phyloP scores from a whole-genome alignment of 1,139 yeast species.

The Debaryomycetaceae sp. region DNA sequence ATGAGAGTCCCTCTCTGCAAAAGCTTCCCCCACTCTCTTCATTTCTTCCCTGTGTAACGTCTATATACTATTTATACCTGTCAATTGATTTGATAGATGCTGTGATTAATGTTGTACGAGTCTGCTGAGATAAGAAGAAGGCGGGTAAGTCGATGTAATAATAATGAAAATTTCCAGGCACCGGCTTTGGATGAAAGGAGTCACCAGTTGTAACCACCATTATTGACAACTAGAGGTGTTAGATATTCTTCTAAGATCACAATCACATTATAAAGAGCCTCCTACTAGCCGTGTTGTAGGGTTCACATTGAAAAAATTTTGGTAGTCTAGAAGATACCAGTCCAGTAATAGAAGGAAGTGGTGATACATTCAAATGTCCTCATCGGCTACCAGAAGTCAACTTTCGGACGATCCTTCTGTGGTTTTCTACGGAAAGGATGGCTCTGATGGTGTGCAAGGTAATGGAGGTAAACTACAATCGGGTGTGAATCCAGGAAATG shows the following conservation, averaged over 20 bases:
- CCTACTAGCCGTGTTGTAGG: too few relatives aligned
- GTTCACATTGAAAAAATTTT: not conserved
- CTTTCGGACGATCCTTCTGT: not conserved
- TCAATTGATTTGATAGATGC: not conserved
- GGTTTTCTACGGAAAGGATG: not conserved
- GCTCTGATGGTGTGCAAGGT: not conserved
- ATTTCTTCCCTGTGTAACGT: not conserved
- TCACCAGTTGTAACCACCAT: not conserved
- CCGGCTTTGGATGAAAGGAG: not conserved
- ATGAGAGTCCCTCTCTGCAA: slow-evolving; percentile 2
- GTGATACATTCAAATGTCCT: not conserved
- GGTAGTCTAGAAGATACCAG: not conserved
- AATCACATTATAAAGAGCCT: too few relatives aligned
- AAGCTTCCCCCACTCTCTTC: not conserved
- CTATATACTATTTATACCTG: not conserved
- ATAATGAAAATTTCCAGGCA: not conserved
- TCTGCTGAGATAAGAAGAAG: not conserved
- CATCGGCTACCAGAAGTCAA: not conserved
- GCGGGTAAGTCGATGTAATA: not conserved
- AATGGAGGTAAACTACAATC: not conserved
- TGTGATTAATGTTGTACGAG: too few relatives aligned
- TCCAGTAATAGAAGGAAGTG: not conserved
- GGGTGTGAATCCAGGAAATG: slow-evolving; percentile 30
- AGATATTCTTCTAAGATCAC: not conserved
- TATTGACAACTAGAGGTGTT: not conserved